These are phyloP conservation scores for Royoungia palumana DNA, from an alignment of 768 basidiomycete genomes.

Conservation along the genomic window DNA sequence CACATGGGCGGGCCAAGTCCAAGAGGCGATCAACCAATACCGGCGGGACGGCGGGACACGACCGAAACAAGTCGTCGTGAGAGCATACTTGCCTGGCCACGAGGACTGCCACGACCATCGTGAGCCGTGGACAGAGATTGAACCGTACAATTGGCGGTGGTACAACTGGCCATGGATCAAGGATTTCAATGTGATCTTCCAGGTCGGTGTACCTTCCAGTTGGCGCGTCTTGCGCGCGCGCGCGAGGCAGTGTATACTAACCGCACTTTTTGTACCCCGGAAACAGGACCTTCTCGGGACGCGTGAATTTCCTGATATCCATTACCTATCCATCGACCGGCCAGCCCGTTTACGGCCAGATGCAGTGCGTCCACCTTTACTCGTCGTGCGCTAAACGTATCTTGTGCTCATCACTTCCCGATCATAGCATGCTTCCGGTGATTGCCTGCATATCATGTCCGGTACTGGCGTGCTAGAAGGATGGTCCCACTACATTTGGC, in stretches of 20 bases:
- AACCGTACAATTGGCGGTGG: constrained; percentile 45
- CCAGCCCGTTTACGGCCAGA: constrained; percentile 64
- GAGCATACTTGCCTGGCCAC: constrained; percentile 64
- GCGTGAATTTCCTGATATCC: constrained; percentile 49
- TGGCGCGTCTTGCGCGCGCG: not conserved
- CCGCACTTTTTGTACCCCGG: not conserved
- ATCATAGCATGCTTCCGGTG: constrained; percentile 39
- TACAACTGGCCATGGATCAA: constrained; percentile 66
- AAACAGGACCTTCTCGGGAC: constrained; percentile 40
- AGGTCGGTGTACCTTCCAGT: constrained; percentile 37
- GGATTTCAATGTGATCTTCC: constrained; percentile 55
- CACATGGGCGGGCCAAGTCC: constrained; percentile 52
- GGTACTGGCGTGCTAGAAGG: constrained; percentile 49
- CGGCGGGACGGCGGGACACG: constrained; percentile 24
- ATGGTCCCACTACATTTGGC: constrained; percentile 52
- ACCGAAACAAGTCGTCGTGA: constrained; percentile 47
- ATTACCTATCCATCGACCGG: constrained; percentile 58
- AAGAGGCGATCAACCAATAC: constrained; percentile 40
- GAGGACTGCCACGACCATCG: constrained; percentile 55
- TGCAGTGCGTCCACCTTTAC: constrained; percentile 45
- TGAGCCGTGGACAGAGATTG: constrained; percentile 45
- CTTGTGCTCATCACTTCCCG: not conserved
- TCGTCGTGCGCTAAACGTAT: not conserved
- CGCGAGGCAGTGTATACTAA: not conserved
- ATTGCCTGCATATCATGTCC: constrained; percentile 47